Base-by-base conservation (phyloP, 768 basidiomycete genomes). In the Suillus hirtellus region DNA sequence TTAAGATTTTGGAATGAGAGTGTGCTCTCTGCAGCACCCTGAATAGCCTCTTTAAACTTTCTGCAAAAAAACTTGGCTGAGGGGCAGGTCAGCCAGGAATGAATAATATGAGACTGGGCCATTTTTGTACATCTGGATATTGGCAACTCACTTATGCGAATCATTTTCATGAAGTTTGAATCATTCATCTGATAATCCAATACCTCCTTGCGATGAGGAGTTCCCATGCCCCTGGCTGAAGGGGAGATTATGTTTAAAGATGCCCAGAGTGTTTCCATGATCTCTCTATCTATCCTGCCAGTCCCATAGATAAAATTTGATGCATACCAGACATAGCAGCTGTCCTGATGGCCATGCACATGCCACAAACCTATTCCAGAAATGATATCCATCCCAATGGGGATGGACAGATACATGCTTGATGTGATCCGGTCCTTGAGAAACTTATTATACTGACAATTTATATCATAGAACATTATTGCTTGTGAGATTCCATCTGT, bases 401-500 rank as follows among this genome's bases (percentile, higher is more conserved):
- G 50, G 31, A 52, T 52, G 17, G 50, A 34, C n/a, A 60, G 40
- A 21, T 61, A 40, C 3, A 24, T 37, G 2, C 52, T 34, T 0
- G 40, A 27, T 11, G 31, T 0, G 37, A 62, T 40, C 3, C 69
- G 1, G 27, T 27, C 27, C 27, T 27, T 27, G 27, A 27, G 27
- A 27, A 27, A 27, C 27, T 27, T 27, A 27, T 43, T 59, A 59
- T 67, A 75, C 59, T 74, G 67, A 53, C 74, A 77, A 11, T 63
- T 65, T n/a, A 75, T 69, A 56, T 76, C 72, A 64, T 77, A 77
- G 0, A 73, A 67, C 0, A 72, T 42, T 1, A 69, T 40, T 9
- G 56, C 42, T 1, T 1, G 35, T n/a, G 12, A 3, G 9, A 68
- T 59, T 6, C 47, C 59, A 3, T 60, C 60, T 61, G 27, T 27